Evolutionary conservation across 2,329 filamentous ascomycete genomes (phyloP), one percentile per base, ranked within the genome.

Genomic region (Pseudogymnoascus sp.): DNA sequence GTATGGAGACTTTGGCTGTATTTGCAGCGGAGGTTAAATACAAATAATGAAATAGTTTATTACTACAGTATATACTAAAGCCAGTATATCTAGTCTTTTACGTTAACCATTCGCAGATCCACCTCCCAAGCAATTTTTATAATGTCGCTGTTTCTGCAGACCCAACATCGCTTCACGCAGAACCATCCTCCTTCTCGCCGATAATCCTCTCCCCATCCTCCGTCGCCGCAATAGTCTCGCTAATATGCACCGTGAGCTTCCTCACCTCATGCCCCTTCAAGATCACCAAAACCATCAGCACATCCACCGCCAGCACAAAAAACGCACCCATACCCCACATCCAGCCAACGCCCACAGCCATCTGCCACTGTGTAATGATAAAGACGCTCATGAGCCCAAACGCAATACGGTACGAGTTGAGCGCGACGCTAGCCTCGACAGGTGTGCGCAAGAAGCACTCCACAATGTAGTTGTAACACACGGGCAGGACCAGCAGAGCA

Each of bases 311-410:
- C 0, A 74, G 46, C 3, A 65, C 66, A n/a, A 77, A 74, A 34
- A 78, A 75, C 1, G 75, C 75, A 70, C 75, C 74, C 69, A 75
- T 76, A 0, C 77, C 76, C 70, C 75, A 77, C 2, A 75, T 72
- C 77, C 77, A 78, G 3, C 72, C 73, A 11, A 75, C 67, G 14
- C 70, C 70, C 1, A 78, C 73, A 6, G 68, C 69, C 4, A 62
- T 69, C 8, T 74, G 71, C 77, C 77, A 79, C 1, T 70, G 69
- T 16, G 72, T 68, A 31, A 77, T 74, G 62, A 76, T 78, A 59
- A 78, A 78, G 18, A 72, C 72, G 14, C 77, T 72, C 0, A 73
- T 73, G 16, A 78, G 63, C 4, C 76, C 76, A 43, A 76, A 74
- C 2, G 68, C 69, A n/a, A 77, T 68, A 0, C 77, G 69, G 61